Evolutionary conservation across 1,284 basidiomycete genomes (phyloP).

Genomic region (Apiotrichum domesticum): DNA sequence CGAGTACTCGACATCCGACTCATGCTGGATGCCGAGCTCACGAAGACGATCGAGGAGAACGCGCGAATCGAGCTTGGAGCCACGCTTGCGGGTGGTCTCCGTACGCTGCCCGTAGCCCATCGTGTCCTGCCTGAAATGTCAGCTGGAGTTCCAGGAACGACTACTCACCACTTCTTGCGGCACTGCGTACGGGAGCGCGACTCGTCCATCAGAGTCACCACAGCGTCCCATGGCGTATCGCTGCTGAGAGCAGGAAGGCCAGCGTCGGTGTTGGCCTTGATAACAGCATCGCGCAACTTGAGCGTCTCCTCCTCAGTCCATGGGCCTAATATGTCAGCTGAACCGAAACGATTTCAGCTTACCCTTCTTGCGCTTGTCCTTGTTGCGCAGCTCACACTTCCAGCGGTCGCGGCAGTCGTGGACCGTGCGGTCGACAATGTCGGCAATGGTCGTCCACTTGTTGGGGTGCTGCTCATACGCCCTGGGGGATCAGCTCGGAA

Average conservation of each 20-base stretch:
- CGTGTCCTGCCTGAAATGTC: slow-evolving; percentile 5
- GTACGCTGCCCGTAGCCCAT: slow-evolving; percentile 3
- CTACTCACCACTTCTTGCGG: slow-evolving; percentile 4
- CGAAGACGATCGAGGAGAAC: slow-evolving; percentile 10
- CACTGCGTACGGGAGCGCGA: slow-evolving; percentile 2
- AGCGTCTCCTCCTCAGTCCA: slow-evolving; percentile 26
- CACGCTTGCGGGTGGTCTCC: not conserved
- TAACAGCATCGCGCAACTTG: slow-evolving; percentile 18
- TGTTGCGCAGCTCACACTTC: slow-evolving; percentile 23
- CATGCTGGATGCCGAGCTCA: slow-evolving; percentile 9
- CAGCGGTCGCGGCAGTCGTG: slow-evolving; percentile 38
- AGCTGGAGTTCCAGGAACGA: not conserved
- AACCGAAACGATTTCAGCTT: not conserved
- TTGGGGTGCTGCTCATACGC: slow-evolving; percentile 26
- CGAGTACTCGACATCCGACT: slow-evolving; percentile 10
- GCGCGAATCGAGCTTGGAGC: slow-evolving; percentile 4
- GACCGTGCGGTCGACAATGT: slow-evolving; percentile 30
- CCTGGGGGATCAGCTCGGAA: slow-evolving; percentile 11
- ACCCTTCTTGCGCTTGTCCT: slow-evolving; percentile 17
- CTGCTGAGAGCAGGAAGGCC: slow-evolving; percentile 15
- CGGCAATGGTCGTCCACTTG: slow-evolving; percentile 35
- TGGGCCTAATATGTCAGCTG: not conserved
- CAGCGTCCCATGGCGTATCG: slow-evolving; percentile 32
- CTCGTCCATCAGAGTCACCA: slow-evolving; percentile 17
- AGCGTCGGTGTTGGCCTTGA: slow-evolving; percentile 17